Conservation (phyloP, 768 basidiomycete genomes). For the Gautieria morchelliformis region DNA sequence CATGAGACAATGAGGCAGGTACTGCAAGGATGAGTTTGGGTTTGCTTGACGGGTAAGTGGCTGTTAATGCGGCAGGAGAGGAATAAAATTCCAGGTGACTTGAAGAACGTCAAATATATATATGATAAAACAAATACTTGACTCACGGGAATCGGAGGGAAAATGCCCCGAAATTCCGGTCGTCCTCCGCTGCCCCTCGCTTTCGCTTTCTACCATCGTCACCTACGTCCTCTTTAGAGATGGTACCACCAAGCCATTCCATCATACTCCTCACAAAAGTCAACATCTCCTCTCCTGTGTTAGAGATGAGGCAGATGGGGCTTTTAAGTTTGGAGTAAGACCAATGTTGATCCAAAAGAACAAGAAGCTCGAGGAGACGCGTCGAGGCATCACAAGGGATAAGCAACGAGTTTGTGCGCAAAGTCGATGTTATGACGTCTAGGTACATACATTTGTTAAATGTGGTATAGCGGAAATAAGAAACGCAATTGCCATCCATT, state of each 20-base stretch:
- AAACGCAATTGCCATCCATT: background rate
- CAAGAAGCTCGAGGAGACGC: slow-evolving; percentile 90
- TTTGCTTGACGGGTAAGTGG: slow-evolving; percentile 75
- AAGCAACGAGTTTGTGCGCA: slow-evolving; percentile 75
- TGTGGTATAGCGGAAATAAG: background rate
- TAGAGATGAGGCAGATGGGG: slow-evolving; percentile 90
- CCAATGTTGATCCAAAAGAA: slow-evolving; percentile 97
- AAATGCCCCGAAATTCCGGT: slow-evolving; percentile 77
- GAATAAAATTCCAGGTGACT: slow-evolving; percentile 92
- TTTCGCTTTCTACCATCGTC: slow-evolving; percentile 56
- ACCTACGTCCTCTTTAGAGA: slow-evolving; percentile 86
- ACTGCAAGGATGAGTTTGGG: slow-evolving; percentile 93
- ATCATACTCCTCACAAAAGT: slow-evolving; percentile 94
- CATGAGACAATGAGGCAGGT: slow-evolving; percentile 87
- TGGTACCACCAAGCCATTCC: slow-evolving; percentile 96
- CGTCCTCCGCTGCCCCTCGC: slow-evolving; percentile 55
- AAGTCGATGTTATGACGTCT: slow-evolving; percentile 87
- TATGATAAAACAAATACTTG: background rate
- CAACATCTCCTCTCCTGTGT: slow-evolving; percentile 87
- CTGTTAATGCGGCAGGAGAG: slow-evolving; percentile 67
- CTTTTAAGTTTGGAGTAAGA: slow-evolving; percentile 72
- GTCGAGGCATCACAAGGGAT: slow-evolving; percentile 92
- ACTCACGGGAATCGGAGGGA: slow-evolving; percentile 81
- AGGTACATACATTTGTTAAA: slow-evolving; percentile 10
- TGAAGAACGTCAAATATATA: background rate